Evolutionary conservation across 352 stramenopile species (phyloP).

Genomic region (Pythium aphanidermatum): DNA sequence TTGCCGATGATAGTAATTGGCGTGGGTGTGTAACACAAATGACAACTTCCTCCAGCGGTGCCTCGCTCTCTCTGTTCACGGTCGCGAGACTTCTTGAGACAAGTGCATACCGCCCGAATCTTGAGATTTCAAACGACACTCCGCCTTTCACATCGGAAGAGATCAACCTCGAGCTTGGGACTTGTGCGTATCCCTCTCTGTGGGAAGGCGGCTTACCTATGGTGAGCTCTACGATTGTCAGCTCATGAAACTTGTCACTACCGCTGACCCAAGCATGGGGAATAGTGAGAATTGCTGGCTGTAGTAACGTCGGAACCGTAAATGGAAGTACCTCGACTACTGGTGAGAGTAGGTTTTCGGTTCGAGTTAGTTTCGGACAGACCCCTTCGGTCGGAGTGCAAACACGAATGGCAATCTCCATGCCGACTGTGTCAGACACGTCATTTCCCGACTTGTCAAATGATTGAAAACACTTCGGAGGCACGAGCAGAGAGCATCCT

Average conservation of each 20-base stretch:
- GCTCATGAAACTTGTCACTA: slow-evolving; percentile 11
- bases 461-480: slow-evolving; percentile 44
- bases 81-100: slow-evolving; percentile 5
- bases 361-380: not conserved
- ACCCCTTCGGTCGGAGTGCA: not conserved
- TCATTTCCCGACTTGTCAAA: slow-evolving; percentile 31
- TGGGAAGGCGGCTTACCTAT: not conserved
- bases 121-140: slow-evolving; percentile 14
- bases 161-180: not conserved
- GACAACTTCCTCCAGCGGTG: slow-evolving; percentile 10
- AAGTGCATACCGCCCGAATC: slow-evolving; percentile 15
- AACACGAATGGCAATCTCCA: slow-evolving; percentile 38
- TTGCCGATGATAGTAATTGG: not conserved
- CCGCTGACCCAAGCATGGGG: slow-evolving; percentile 9
- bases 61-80: slow-evolving; percentile 12
- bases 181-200: not conserved
- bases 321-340: slow-evolving; percentile 38
- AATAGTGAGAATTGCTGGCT: slow-evolving; percentile 17
- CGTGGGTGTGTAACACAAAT: slow-evolving; percentile 11
- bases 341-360: slow-evolving; percentile 35
- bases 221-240: slow-evolving; percentile 6
- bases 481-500: slow-evolving; percentile 36
- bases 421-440: slow-evolving; percentile 40
- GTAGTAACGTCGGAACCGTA: slow-evolving; percentile 1
- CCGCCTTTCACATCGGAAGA: not conserved